Conservation (phyloP, 106 monocot species). For the Dendrobium catenatum region DNA sequence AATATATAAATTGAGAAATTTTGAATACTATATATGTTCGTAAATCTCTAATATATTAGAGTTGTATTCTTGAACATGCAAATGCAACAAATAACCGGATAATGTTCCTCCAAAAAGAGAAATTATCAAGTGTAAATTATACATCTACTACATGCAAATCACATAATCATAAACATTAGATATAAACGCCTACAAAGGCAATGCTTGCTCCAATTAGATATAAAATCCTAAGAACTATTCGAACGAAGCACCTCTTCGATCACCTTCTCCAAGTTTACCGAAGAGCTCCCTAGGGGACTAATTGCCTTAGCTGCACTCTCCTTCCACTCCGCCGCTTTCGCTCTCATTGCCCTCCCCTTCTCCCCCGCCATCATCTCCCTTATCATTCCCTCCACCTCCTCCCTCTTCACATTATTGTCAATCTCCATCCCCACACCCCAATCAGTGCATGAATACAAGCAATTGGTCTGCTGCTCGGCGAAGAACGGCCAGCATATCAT, state of each 20-base stretch:
- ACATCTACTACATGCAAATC: no score
- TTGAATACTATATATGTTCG: no score
- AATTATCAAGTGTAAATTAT: no score
- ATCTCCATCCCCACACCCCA: slow-evolving; percentile 31
- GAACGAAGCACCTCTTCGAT: not conserved
- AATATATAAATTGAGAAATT: no score
- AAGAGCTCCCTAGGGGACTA: no score
- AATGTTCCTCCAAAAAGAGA: no score
- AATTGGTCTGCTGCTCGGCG: slow-evolving; percentile 29
- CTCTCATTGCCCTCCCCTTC: slow-evolving; percentile 28
- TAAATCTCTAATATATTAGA: no score
- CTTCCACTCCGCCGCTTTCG: slow-evolving; percentile 24
- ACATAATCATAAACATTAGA: no score
- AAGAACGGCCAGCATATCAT: slow-evolving; percentile 33
- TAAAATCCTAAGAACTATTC: not conserved
- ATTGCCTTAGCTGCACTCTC: slow-evolving; percentile 14
- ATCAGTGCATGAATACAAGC: slow-evolving; percentile 6
- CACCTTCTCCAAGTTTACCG: not conserved
- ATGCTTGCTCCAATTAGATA: no score
- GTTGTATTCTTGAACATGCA: no score
- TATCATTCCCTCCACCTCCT: slow-evolving; percentile 27
- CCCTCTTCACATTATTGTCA: slow-evolving; percentile 34
- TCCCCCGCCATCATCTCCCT: slow-evolving; percentile 42
- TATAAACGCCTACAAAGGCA: no score
- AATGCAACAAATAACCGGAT: no score